Percentiles rank a stretch among this genome's conserved stretches.
Conservation (phyloP, 2,329 filamentous ascomycete species). For the Ascochyta pisi region DNA sequence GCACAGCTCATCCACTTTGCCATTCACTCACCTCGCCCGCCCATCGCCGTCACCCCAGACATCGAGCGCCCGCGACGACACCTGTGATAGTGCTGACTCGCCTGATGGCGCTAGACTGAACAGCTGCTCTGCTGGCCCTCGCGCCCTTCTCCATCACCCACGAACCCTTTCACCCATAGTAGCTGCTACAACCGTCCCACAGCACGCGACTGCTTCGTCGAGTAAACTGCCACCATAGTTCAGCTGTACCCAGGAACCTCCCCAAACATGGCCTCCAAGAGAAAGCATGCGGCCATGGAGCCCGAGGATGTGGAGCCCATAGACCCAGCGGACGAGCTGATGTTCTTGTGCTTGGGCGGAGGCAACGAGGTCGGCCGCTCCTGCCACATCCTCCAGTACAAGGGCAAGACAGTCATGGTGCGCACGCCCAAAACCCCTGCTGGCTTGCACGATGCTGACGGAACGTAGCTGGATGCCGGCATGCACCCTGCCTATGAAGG, state of each 20-base stretch:
- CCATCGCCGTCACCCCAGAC: constrained; percentile 1
- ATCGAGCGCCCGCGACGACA: background rate
- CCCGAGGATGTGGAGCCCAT: constrained; percentile 80
- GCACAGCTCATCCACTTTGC: background rate
- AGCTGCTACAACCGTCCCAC: background rate
- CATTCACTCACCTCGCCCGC: background rate
- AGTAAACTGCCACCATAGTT: too few relatives aligned
- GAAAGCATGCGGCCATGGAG: constrained; percentile 85
- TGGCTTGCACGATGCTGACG: constrained; percentile 28
- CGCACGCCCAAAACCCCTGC: constrained; percentile 36
- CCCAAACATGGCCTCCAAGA: constrained; percentile 77
- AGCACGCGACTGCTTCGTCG: too few relatives aligned
- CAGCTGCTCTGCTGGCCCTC: constrained; percentile 4
- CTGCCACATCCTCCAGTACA: constrained; percentile 98
- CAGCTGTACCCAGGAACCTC: too few relatives aligned
- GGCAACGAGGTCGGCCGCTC: constrained; percentile 97
- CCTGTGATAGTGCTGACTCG: background rate
- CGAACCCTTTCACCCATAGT: background rate
- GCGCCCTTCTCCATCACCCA: constrained; percentile 1
- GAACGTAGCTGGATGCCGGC: constrained; percentile 83
- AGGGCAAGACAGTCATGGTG: constrained; percentile 99
- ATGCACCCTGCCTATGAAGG: constrained; percentile 97
- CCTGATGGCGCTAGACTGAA: constrained; percentile 15
- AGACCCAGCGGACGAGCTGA: constrained; percentile 90
- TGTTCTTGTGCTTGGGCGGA: constrained; percentile 91